phyloP scores from a whole-genome alignment of 768 basidiomycete species.

The Pholiota microspora region DNA sequence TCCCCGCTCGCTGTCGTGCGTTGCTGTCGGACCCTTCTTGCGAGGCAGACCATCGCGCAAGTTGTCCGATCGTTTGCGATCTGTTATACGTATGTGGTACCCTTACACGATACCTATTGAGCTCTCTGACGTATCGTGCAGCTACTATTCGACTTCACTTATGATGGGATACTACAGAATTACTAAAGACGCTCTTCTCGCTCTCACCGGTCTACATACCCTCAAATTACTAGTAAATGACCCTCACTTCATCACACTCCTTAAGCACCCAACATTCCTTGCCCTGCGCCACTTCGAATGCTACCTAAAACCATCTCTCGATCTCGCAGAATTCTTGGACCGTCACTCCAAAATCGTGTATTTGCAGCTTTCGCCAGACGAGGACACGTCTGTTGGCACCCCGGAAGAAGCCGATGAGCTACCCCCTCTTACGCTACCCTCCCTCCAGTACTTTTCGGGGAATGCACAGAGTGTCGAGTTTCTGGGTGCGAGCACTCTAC shows the following conservation, averaged over 20 bases:
- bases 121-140: background rate
- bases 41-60: constrained; percentile 25
- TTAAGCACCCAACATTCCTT: constrained; percentile 23
- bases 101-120: background rate
- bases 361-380: constrained; percentile 33
- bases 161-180: constrained; percentile 30
- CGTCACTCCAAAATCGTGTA: constrained; percentile 31
- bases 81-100: constrained; percentile 29
- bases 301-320: constrained; percentile 27
- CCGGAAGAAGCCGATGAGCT: constrained; percentile 7
- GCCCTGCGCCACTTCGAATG: constrained; percentile 34
- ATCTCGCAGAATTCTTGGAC: constrained; percentile 32
- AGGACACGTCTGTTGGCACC: constrained; percentile 15
- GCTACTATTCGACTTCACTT: constrained; percentile 20
- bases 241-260: constrained; percentile 23
- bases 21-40: constrained; percentile 32
- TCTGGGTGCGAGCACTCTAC: constrained; percentile 26
- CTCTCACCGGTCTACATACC: constrained; percentile 25
- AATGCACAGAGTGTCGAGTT: constrained; percentile 30
- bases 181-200: constrained; percentile 26
- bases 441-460: constrained; percentile 35
- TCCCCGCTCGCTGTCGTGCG: constrained; percentile 26
- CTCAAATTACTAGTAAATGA: constrained; percentile 32
- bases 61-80: constrained; percentile 31
- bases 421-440: constrained; percentile 26